These are phyloP conservation scores for Populus simonii DNA, from an alignment of 345 rosid genomes.

Conservation along the genomic window DNA sequence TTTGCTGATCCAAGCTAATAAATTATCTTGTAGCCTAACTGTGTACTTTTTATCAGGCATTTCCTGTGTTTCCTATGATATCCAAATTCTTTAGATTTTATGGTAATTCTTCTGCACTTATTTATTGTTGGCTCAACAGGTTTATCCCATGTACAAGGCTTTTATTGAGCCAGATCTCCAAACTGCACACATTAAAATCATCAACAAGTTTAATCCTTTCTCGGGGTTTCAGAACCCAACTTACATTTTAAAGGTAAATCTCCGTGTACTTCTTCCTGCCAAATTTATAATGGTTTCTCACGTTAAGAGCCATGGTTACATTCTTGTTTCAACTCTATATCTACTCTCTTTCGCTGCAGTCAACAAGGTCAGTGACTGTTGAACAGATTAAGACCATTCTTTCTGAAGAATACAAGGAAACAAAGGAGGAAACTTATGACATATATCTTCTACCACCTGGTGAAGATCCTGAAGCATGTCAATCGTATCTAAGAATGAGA, in stretches of 20 bases:
- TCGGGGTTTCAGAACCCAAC: slow-evolving; percentile 95
- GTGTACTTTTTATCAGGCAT: neutral
- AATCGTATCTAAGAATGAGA: slow-evolving; percentile 97
- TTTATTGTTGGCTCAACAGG: slow-evolving; percentile 37
- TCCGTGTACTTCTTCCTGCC: slow-evolving; percentile 1
- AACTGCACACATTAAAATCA: slow-evolving; percentile 93
- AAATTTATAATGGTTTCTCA: neutral
- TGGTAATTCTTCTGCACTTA: no score
- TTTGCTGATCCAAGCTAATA: slow-evolving; percentile 23
- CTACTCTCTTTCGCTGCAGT: slow-evolving; percentile 47
- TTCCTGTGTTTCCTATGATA: neutral
- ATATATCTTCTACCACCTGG: slow-evolving; percentile 98
- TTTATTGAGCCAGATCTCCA: slow-evolving; percentile 96
- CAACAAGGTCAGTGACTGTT: slow-evolving; percentile 60
- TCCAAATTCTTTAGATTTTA: no score
- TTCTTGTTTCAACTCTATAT: slow-evolving; percentile 5
- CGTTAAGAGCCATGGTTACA: neutral
- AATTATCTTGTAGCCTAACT: slow-evolving; percentile 12
- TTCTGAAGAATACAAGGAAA: slow-evolving; percentile 55
- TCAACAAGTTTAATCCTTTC: slow-evolving; percentile 96
- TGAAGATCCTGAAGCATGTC: slow-evolving; percentile 99
- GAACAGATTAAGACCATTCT: slow-evolving; percentile 77
- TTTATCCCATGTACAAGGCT: slow-evolving; percentile 99
- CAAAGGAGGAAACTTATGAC: slow-evolving; percentile 91
- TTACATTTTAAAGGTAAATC: slow-evolving; percentile 78